Evolutionary conservation across 2,329 filamentous ascomycete genomes (phyloP), one percentile per base, ranked within the genome.

Genomic region (Hypoxylon sp.): DNA sequence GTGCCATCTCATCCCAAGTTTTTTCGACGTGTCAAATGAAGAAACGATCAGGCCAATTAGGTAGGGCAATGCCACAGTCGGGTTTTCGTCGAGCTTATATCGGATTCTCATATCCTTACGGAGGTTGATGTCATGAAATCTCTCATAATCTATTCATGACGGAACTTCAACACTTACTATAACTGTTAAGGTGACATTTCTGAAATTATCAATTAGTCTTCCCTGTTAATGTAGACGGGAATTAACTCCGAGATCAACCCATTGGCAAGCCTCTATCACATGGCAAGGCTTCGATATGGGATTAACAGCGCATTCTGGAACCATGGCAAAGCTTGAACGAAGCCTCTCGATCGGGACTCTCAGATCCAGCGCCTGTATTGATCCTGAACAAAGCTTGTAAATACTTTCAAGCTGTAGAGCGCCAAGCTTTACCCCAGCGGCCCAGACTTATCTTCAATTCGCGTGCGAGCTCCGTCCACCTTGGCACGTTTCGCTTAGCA

Each of bases 401-500:
- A n/a, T 14, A 33, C 39, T 53, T 58, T 33, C 22, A 13, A 64
- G 48, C 50, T 44, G 29, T 35, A 26, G 44, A 35, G 52, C 63
- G 60, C 63, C 63, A 67, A 70, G 67, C 26, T 54, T 46, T 39
- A 55, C 57, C 63, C 66, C 51, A 48, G 53, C 22, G 37, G 24
- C 54, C 19, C 35, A 59, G 33, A 19, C 44, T 54, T 37, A 29
- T 52, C 59, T 52, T 60, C 54, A 57, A 52, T 19, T 58, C 50
- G 47, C 46, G 58, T 59, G 26, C 29, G 5, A 63, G 51, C 39
- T 53, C 59, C 55, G 39, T 59, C 35, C 24, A 67, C 26, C 70
- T 71, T 71, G 70, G 70, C 70, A 66, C 35, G 70, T 71, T 71
- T 70, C 67, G 67, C 69, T 63, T 67, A 50, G n/a, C 35, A 47